These are phyloP conservation scores for Xenoacremonium recifei DNA, from an alignment of 2,329 filamentous ascomycete species.

Conservation along the genomic window DNA sequence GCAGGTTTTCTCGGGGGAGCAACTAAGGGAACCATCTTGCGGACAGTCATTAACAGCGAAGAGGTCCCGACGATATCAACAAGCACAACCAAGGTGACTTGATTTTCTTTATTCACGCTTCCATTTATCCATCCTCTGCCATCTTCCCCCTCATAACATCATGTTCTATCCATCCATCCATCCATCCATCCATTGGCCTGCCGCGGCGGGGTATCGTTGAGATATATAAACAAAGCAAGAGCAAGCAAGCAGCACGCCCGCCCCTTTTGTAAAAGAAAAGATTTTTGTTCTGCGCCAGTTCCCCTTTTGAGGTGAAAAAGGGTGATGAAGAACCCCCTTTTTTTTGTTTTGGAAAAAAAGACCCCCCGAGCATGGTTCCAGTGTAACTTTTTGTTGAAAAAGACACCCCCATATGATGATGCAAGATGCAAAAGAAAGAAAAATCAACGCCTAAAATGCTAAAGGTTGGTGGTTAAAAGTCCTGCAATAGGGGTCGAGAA, in stretches of 20 bases:
- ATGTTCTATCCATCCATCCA: conserved; percentile 17
- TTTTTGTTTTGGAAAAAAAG: too few relatives aligned
- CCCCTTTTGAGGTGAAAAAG: conserved; percentile 22
- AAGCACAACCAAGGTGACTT: too few relatives aligned
- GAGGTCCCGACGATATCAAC: too few relatives aligned
- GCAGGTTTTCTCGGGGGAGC: conserved; percentile 2
- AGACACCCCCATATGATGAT: conserved; percentile 30
- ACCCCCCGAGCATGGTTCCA: conserved; percentile 22
- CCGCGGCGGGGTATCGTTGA: conserved; percentile 40
- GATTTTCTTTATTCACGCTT: background rate
- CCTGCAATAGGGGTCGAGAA: too few relatives aligned
- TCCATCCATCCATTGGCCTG: conserved; percentile 30
- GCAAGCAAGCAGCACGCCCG: conserved; percentile 29
- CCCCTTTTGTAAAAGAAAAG: conserved; percentile 2
- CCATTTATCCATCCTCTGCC: background rate
- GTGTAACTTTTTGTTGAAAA: conserved; percentile 44
- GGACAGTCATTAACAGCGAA: too few relatives aligned
- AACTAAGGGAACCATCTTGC: too few relatives aligned
- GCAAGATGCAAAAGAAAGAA: conserved; percentile 19
- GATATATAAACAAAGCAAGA: conserved; percentile 38
- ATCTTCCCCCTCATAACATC: conserved; percentile 1
- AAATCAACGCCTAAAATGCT: conserved; percentile 7
- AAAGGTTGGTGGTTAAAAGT: background rate
- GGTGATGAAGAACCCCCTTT: too few relatives aligned
- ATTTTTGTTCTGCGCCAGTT: conserved; percentile 25